phyloP scores from a whole-genome alignment of 371 early-diverging fungal species.

The Blakeslea trispora region DNA sequence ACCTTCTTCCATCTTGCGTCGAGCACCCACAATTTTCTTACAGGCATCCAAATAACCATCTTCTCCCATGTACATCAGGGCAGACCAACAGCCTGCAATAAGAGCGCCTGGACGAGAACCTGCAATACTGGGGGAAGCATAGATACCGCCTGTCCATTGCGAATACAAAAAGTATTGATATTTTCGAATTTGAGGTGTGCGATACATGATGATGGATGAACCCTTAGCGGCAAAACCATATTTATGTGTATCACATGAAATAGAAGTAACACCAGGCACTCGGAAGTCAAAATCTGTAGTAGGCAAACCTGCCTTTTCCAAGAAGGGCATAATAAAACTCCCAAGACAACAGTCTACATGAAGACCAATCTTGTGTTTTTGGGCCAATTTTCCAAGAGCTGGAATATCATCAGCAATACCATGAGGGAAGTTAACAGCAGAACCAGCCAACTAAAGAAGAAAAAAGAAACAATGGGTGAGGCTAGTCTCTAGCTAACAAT shows the following conservation, averaged over 20 bases:
- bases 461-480: background rate
- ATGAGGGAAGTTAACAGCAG: conserved; percentile 92
- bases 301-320: conserved; percentile 89
- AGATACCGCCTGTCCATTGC: conserved; percentile 97
- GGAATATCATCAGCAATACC: conserved; percentile 93
- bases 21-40: conserved; percentile 77
- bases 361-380: conserved; percentile 79
- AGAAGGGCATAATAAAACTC: conserved; percentile 93
- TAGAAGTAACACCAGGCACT: conserved; percentile 92
- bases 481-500: too few relatives aligned
- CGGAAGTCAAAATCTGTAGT: conserved; percentile 87
- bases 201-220: conserved; percentile 94
- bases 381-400: conserved; percentile 79
- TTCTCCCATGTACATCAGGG: conserved; percentile 86
- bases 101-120: conserved; percentile 95
- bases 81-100: conserved; percentile 96
- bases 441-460: conserved; percentile 74
- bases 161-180: conserved; percentile 89
- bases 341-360: conserved; percentile 98
- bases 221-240: conserved; percentile 98
- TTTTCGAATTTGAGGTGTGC: conserved; percentile 73
- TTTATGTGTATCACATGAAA: conserved; percentile 97
- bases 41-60: conserved; percentile 85
- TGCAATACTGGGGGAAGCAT: conserved; percentile 91
- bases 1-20: conserved; percentile 70